Base-by-base conservation (phyloP, 225 moss, liverwort and hornwort genomes). In the Asterella californica region DNA sequence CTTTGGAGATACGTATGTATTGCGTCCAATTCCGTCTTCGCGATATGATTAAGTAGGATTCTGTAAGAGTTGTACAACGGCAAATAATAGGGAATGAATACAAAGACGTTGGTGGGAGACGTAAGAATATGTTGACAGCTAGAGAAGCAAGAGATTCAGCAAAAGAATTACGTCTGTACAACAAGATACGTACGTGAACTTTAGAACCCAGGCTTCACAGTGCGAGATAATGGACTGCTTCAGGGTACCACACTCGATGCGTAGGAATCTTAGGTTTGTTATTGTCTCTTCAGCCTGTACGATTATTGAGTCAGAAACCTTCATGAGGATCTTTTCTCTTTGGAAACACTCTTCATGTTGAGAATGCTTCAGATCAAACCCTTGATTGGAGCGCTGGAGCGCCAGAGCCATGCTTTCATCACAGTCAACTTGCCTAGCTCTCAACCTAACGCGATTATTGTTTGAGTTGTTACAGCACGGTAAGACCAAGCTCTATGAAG, bases 151-250 rank as follows among this genome's bases (percentile, higher is more conserved):
- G 4, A 34, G 33, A 33, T 66, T 66, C 9, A 66, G 34, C 33
- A 66, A 29, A 14, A 17, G 42, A 42, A 42, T 42, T 7, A 42
- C 3, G 22, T 24, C 14, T 57, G 57, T 19, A 24, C 57, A 14
- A 64, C n/a, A 66, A 66, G 72, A 19, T 75, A 77, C 84, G 62
- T 81, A 93, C 93, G 91, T 90, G 77, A 93, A 93, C 82, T 93
- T 93, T 24, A 85, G 48, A 47, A 91, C 83, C 93, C 91, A 93
- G 47, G 87, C 86, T 84, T 93, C 93, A 79, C 93, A 93, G 50
- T 93, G 91, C 65, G 85, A 84, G 29, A 90, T 87, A 19, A 93
- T 90, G 21, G 91, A 89, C n/a, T 90, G 87, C 86, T 93, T 93
- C 74, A 93, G 79, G 57, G 88, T 77, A 6, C 91, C 91, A 78